Evolutionary conservation across 441 rosid genomes (phyloP).

Genomic region (Bruguiera hainesii): DNA sequence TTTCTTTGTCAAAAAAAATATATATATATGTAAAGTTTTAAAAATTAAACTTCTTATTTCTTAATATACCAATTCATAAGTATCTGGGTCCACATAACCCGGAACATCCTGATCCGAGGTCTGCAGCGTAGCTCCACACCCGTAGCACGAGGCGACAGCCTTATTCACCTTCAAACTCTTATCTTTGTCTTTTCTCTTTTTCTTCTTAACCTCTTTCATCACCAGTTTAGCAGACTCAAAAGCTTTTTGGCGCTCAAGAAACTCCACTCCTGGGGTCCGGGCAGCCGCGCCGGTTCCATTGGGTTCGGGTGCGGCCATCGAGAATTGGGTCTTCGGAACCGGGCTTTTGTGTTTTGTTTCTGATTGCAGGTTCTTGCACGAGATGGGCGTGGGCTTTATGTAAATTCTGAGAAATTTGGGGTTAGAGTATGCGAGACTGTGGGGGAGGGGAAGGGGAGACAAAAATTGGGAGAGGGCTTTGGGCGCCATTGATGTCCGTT

Average conservation of each 20-base stretch:
- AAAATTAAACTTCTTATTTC: not conserved
- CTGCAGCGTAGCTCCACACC: slow-evolving; percentile 97
- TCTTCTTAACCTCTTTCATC: slow-evolving; percentile 46
- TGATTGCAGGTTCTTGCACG: slow-evolving; percentile 39
- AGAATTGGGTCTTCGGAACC: slow-evolving; percentile 27
- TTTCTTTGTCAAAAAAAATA: not conserved
- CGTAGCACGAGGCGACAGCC: slow-evolving; percentile 62
- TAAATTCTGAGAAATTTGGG: slow-evolving; percentile 28
- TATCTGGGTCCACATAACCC: slow-evolving; percentile 61
- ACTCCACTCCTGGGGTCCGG: slow-evolving; percentile 66
- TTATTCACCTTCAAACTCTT: slow-evolving; percentile 39
- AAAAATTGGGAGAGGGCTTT: slow-evolving; percentile 48
- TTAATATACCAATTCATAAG: slow-evolving; percentile 66
- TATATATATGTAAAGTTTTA: not conserved
- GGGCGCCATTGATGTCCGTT: slow-evolving; percentile 49
- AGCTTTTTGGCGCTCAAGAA: slow-evolving; percentile 57
- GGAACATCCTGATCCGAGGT: slow-evolving; percentile 72
- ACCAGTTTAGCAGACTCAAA: slow-evolving; percentile 53
- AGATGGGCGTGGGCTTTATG: slow-evolving; percentile 25
- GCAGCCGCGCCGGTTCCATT: slow-evolving; percentile 75
- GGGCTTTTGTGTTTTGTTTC: slow-evolving; percentile 17
- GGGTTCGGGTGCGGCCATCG: slow-evolving; percentile 27
- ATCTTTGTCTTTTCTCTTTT: slow-evolving; percentile 32
- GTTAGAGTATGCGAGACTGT: slow-evolving; percentile 22
- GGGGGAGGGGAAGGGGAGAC: slow-evolving; percentile 41